Evolutionary conservation across 2,329 filamentous ascomycete genomes (phyloP), one percentile per base, ranked within the genome.

Genomic region (Lasiodiplodia sp.): DNA sequence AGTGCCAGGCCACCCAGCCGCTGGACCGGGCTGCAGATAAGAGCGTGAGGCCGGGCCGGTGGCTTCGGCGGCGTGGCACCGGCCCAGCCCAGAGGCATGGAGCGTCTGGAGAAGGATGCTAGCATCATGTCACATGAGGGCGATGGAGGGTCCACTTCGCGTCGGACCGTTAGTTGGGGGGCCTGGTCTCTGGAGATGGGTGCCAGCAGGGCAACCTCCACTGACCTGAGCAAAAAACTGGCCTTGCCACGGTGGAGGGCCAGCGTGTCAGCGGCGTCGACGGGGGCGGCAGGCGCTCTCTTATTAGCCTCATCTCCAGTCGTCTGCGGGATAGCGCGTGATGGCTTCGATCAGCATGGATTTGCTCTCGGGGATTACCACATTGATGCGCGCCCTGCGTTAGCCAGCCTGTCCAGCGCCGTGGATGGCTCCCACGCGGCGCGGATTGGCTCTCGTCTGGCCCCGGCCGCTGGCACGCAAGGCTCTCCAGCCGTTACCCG

Each of bases 141-240:
- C 31, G 38, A 47, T 51, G 65, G 65, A 21, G 40, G 31, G 56
- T 68, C 56, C 66, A 62, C 66, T 53, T 68, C 47, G 66, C 66
- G 49, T 68, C 66, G 66, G 66, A 68, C 66, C 66, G 66, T 68
- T 62, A 47, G 37, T 44, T 51, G 47, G 56, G 63, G 28, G 63
- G 63, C 63, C 63, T 68, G 44, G 66, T 53, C 55, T 31, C 25
- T 49, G 23, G 37, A 55, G 34, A 64, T 64, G 60, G 28, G 38
- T 49, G 40, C 44, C 58, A 23, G 58, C 58, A 63, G 58, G 40
- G 58, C 18, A 63, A 40, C 51, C 16, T 55, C 37, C 21, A 31
- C 60, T 23, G 58, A 34, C 44, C 28, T 23, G 58, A 34, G 28
- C 28, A 34, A 51, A 38, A 44, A 23, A 23, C 14, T 11, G 37